Conservation (phyloP, 139 green algal genomes). For the Chlamydomonas schloesseri region DNA sequence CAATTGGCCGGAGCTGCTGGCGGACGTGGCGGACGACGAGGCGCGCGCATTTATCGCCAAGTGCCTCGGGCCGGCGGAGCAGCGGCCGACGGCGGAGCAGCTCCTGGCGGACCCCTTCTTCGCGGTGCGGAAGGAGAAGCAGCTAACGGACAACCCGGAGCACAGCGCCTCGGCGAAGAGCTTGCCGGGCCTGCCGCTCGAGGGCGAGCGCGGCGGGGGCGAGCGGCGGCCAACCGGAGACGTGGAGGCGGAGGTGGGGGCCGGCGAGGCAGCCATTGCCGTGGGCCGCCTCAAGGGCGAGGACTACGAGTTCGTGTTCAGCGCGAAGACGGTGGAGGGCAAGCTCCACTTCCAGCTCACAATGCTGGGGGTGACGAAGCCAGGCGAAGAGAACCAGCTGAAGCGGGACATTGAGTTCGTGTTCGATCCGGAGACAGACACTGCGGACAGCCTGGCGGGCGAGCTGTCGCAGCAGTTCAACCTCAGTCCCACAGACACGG, state of each 20-base stretch:
- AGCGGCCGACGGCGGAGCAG: conserved; percentile 78
- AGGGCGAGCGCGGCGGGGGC: neutral
- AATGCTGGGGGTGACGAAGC: conserved; percentile 87
- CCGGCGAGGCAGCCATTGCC: conserved; percentile 55
- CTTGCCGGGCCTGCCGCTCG: neutral
- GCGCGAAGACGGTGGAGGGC: conserved; percentile 76
- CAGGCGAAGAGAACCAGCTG: conserved; percentile 43
- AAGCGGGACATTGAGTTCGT: conserved; percentile 96
- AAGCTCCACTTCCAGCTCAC: conserved; percentile 91
- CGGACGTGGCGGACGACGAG: conserved; percentile 79
- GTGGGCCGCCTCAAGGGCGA: conserved; percentile 87
- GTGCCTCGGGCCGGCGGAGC: conserved; percentile 77
- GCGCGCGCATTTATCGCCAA: conserved; percentile 82
- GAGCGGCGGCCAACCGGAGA: conserved; percentile 15
- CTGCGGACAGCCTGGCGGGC: conserved; percentile 88
- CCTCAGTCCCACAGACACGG: conserved; percentile 87
- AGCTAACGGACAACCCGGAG: conserved; percentile 32
- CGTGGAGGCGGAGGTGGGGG: neutral
- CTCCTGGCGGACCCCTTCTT: conserved; percentile 91
- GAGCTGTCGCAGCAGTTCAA: conserved; percentile 96
- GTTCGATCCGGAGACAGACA: conserved; percentile 93
- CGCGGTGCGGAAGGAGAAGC: conserved; percentile 14
- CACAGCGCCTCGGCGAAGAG: conserved; percentile 31
- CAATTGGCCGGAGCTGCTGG: conserved; percentile 54
- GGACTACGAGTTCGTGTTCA: conserved; percentile 93